Percentiles rank a stretch among this genome's conserved stretches.
Conservation (phyloP, 352 stramenopile species). For the Pythium rishiriense region DNA sequence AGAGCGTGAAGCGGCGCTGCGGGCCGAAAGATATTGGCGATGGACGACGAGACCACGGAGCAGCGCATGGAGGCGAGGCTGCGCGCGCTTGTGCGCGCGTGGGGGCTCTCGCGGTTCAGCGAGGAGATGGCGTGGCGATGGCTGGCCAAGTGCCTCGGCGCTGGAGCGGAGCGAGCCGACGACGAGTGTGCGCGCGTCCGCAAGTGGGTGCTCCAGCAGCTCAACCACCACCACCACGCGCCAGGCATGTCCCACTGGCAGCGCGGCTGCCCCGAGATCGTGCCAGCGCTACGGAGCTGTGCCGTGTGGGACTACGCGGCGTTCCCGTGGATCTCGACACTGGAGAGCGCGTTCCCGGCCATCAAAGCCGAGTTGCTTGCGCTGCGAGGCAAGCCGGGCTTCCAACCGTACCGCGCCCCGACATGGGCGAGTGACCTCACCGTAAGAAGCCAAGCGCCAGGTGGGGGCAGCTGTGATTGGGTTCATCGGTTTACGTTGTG, state of each 20-base stretch:
- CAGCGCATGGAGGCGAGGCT: slow-evolving; percentile 40
- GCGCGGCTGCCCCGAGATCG: slow-evolving; percentile 59
- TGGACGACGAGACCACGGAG: background rate
- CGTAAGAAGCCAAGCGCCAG: no score
- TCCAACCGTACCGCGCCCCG: slow-evolving; percentile 80
- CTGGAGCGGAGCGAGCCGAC: slow-evolving; percentile 20
- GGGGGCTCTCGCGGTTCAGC: slow-evolving; percentile 68
- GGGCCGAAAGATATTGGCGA: background rate
- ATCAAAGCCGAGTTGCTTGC: slow-evolving; percentile 69
- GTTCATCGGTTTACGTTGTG: background rate
- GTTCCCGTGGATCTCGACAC: slow-evolving; percentile 48
- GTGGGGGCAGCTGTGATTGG: background rate
- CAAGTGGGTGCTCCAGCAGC: slow-evolving; percentile 67
- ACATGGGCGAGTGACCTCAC: slow-evolving; percentile 62
- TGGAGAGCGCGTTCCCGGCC: slow-evolving; percentile 50
- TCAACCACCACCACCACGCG: slow-evolving; percentile 46
- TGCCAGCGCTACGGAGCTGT: slow-evolving; percentile 44
- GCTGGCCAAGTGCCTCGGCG: slow-evolving; percentile 40
- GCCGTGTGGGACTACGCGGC: slow-evolving; percentile 51
- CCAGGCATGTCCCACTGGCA: slow-evolving; percentile 49
- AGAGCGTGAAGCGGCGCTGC: background rate
- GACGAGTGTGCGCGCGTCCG: slow-evolving; percentile 45
- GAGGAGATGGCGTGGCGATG: slow-evolving; percentile 66
- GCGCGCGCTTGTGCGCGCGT: slow-evolving; percentile 45
- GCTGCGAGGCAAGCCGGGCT: slow-evolving; percentile 43